phyloP scores from a whole-genome alignment of 2,329 filamentous ascomycete species.

The Tolypocladium nubicola region DNA sequence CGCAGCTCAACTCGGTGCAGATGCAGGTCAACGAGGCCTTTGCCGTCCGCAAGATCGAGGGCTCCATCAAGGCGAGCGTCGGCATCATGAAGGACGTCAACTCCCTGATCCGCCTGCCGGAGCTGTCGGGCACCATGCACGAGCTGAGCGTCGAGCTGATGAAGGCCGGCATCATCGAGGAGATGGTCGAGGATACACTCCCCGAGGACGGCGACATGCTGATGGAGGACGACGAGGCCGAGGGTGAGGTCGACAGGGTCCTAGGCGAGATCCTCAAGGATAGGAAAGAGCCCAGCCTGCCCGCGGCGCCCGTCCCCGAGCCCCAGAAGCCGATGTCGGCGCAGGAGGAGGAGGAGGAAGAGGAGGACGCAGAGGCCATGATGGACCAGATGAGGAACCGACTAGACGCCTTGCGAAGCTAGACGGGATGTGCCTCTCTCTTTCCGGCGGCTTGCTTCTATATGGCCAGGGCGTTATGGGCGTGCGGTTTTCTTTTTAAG shows the following conservation, averaged over 20 bases:
- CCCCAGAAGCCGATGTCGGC: constrained; percentile 41
- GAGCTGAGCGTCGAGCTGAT: constrained; percentile 80
- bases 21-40: constrained; percentile 99
- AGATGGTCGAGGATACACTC: constrained; percentile 84
- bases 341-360: constrained; percentile 67
- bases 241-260: constrained; percentile 83
- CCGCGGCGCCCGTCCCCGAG: constrained; percentile 43
- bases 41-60: constrained; percentile 90
- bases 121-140: constrained; percentile 80
- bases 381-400: constrained; percentile 90
- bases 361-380: constrained; percentile 80
- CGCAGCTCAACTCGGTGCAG: constrained; percentile 83
- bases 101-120: constrained; percentile 68
- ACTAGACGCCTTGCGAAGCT: constrained; percentile 85
- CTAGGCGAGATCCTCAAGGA: constrained; percentile 85
- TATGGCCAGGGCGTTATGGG: not conserved
- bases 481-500: not conserved
- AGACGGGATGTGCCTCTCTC: not conserved
- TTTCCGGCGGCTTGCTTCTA: not conserved
- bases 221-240: constrained; percentile 66
- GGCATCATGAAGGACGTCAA: constrained; percentile 98
- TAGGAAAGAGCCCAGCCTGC: constrained; percentile 50
- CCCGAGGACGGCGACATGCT: constrained; percentile 64
- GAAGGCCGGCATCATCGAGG: constrained; percentile 93
- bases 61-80: constrained; percentile 73